phyloP scores from a whole-genome alignment of 306 rosid genomes.

The Sicyos edulis region DNA sequence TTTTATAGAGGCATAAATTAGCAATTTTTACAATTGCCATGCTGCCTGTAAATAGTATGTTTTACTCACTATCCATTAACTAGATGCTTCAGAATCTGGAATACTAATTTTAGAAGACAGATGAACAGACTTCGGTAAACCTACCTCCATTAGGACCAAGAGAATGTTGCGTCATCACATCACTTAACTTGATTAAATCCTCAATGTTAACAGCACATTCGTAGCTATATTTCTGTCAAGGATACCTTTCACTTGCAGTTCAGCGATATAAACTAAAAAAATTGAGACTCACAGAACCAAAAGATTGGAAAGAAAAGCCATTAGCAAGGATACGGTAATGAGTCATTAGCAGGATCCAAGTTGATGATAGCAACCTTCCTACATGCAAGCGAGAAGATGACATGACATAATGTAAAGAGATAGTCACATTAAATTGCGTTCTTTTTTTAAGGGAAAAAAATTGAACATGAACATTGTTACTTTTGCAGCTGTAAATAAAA shows the following conservation, averaged over 20 bases:
- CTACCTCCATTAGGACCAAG: conserved; percentile 97
- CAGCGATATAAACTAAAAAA: background rate
- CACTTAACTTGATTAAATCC: conserved; percentile 73
- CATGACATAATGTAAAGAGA: background rate
- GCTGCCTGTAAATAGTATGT: background rate
- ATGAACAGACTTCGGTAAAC: background rate
- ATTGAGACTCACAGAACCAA: conserved; percentile 3
- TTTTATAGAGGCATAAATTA: background rate
- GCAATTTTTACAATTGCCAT: background rate
- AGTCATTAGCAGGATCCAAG: conserved; percentile 90
- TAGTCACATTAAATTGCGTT: background rate
- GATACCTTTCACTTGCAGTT: conserved; percentile 20
- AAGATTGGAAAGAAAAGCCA: background rate
- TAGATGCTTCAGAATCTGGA: background rate
- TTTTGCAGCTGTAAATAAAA: background rate
- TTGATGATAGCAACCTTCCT: conserved; percentile 90
- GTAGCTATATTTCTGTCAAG: conserved; percentile 48
- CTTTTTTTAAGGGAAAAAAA: background rate
- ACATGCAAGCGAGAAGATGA: conserved; percentile 26
- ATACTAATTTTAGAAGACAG: conserved; percentile 4
- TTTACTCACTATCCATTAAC: background rate
- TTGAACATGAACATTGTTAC: background rate
- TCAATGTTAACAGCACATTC: conserved; percentile 77
- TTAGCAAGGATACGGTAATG: conserved; percentile 72
- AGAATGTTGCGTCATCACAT: conserved; percentile 75